Evolutionary conservation across 495 filamentous ascomycete genomes (phyloP).

Genomic region (Xylaria intraflava): DNA sequence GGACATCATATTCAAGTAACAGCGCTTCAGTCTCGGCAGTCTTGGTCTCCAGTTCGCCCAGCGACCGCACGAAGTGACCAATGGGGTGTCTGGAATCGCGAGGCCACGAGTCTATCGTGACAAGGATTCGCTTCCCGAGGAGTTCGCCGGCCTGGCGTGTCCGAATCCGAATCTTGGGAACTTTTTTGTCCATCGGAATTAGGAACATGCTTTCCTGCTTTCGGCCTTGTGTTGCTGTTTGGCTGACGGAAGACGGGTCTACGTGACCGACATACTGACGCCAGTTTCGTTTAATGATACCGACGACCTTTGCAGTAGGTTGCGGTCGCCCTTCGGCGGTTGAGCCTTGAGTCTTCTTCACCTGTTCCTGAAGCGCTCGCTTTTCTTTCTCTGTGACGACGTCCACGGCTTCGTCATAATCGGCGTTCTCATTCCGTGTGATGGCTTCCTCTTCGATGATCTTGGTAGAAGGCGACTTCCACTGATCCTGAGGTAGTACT

Average conservation of each 20-base stretch:
- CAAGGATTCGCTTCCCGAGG: slow-evolving; percentile 85
- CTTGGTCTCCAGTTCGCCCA: slow-evolving; percentile 92
- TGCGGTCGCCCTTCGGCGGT: slow-evolving; percentile 71
- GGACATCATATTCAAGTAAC: slow-evolving; percentile 90
- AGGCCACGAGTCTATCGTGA: slow-evolving; percentile 94
- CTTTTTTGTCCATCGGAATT: slow-evolving; percentile 93
- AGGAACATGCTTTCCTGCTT: slow-evolving; percentile 90
- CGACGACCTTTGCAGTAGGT: slow-evolving; percentile 88
- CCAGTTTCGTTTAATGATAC: slow-evolving; percentile 92
- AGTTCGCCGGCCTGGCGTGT: slow-evolving; percentile 85
- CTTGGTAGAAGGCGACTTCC: slow-evolving; percentile 91
- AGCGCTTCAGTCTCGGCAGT: slow-evolving; percentile 93
- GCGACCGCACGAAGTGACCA: slow-evolving; percentile 87
- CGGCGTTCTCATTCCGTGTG: slow-evolving; percentile 85
- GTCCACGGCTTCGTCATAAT: slow-evolving; percentile 59
- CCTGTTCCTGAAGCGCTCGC: slow-evolving; percentile 81
- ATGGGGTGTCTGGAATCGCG: slow-evolving; percentile 84
- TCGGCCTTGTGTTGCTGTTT: slow-evolving; percentile 61
- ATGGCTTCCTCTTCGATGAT: slow-evolving; percentile 92
- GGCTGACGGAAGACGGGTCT: slow-evolving; percentile 74
- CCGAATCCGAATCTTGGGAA: slow-evolving; percentile 89
- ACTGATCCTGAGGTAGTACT: slow-evolving; percentile 85
- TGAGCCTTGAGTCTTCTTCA: slow-evolving; percentile 75
- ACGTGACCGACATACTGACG: slow-evolving; percentile 95
- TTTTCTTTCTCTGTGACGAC: slow-evolving; percentile 81